Base-by-base conservation (phyloP, 768 basidiomycete species). In the Termitomyces sp. region DNA sequence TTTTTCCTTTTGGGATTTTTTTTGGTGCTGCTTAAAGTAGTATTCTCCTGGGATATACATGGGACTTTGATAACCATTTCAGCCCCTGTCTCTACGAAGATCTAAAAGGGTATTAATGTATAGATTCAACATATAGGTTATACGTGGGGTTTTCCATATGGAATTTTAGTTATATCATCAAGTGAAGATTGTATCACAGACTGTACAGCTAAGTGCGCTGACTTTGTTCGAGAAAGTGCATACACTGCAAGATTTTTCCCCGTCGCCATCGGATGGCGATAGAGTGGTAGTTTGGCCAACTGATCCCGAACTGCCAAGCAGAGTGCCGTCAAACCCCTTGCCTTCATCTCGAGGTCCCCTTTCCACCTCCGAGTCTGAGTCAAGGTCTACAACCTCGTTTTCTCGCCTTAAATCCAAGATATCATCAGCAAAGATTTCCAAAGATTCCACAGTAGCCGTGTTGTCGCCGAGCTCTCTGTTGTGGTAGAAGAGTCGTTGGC, bases 291-390 rank as follows among this genome's bases (percentile, higher is more conserved):
- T 30, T 47, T 47, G 27, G 20, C 54, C 40, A 36, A 59, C 57
- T 34, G 69, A 53, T 52, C 69, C 68, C 62, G 46, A 59, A 14
- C 81, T 76, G 45, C 82, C 82, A 33, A 92, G 77, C 44, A 91
- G 68, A 24, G 91, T 93, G 26, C 91, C 90, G 52, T 81, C 80
- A 68, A 93, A 93, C 3, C 86, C 91, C 61, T 76, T 78, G 13
- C 80, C 85, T 71, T 89, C 88, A 48, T 81, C 79, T 56, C 77
- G 75, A 57, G 75, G 74, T 53, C 68, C 69, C 36, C 76, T 74
- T 9, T 74, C 80, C 24, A 85, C 82, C 26, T 85, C 83, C 18
- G 77, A 75, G 63, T 84, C 83, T 24, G 77, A 75, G 64, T 74
- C 71, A 43, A 84, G 74, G n/a, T 82, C 83, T 26, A 82, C 74